A percentile compares a stretch with the other conserved stretches of the same genome.
Evolutionary conservation across 352 stramenopile genomes (phyloP).

Genomic region (Albugo laibachii): DNA sequence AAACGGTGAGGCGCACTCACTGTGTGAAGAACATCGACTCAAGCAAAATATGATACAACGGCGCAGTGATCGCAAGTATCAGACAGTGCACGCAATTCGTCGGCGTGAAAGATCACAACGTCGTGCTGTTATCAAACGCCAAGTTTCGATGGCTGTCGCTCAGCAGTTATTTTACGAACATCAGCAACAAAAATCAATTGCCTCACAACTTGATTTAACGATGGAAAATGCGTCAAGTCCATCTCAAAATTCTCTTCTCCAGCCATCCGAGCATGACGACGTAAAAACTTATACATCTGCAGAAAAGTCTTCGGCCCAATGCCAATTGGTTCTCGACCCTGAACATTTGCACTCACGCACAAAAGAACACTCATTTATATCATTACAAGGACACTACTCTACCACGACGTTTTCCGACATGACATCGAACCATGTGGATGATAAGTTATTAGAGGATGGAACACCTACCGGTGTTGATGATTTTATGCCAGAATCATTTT

Average conservation of each 20-base stretch:
- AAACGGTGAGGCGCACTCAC: slow-evolving; percentile 57
- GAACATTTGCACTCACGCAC: not conserved
- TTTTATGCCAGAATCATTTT: slow-evolving; percentile 29
- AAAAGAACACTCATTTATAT: not conserved
- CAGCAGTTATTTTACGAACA: slow-evolving; percentile 67
- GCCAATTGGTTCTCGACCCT: not conserved
- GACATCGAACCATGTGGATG: not conserved
- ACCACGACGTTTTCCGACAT: slow-evolving; percentile 3
- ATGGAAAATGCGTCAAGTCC: not conserved
- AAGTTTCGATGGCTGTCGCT: slow-evolving; percentile 56
- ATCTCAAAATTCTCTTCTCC: not conserved
- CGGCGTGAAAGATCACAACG: slow-evolving; percentile 58
- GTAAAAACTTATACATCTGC: not conserved
- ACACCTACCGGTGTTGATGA: slow-evolving; percentile 41
- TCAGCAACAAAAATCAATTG: slow-evolving; percentile 52
- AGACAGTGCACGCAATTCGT: slow-evolving; percentile 64
- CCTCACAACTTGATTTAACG: slow-evolving; percentile 12
- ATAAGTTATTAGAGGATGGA: slow-evolving; percentile 15
- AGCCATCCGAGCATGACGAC: not conserved
- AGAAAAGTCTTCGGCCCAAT: not conserved
- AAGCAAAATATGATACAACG: slow-evolving; percentile 76
- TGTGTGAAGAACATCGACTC: slow-evolving; percentile 69
- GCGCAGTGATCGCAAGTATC: slow-evolving; percentile 69
- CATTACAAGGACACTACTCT: not conserved
- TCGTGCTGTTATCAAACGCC: slow-evolving; percentile 58